Percentiles rank a stretch among this genome's conserved stretches.
Evolutionary conservation across 441 rosid species (phyloP).

Genomic region (Euphorbia celastroides): DNA sequence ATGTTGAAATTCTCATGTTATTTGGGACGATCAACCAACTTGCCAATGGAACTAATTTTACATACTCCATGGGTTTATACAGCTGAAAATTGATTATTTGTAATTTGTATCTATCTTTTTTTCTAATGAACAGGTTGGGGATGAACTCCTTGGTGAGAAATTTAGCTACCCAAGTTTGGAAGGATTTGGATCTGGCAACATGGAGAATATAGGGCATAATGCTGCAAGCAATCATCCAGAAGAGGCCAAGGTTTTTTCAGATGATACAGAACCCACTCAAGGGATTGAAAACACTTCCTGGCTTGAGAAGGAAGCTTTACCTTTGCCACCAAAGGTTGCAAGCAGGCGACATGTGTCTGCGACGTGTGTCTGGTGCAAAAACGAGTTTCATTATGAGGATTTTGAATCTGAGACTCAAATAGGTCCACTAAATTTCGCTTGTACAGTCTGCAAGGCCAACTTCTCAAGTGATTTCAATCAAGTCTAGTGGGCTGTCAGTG

Average conservation of each 20-base stretch:
- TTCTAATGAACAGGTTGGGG: constrained; percentile 33
- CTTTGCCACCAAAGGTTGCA: constrained; percentile 37
- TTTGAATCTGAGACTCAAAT: constrained; percentile 27
- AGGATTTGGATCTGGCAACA: constrained; percentile 28
- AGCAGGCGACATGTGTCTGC: constrained; percentile 26
- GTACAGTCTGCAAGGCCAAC: constrained; percentile 43
- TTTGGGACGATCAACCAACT: background rate
- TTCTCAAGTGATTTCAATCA: constrained; percentile 28
- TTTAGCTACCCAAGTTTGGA: constrained; percentile 26
- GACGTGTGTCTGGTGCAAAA: constrained; percentile 44
- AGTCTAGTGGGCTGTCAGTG: constrained; percentile 16
- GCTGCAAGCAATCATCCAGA: constrained; percentile 28
- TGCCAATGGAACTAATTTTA: too few species aligned
- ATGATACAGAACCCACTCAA: constrained; percentile 27
- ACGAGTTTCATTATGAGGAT: constrained; percentile 32
- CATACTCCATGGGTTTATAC: background rate
- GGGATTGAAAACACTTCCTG: constrained; percentile 34
- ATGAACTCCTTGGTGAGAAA: constrained; percentile 30
- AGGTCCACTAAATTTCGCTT: constrained; percentile 28
- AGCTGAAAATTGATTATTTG: constrained; percentile 6
- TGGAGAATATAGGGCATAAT: constrained; percentile 40
- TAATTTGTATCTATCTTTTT: background rate
- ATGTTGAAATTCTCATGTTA: background rate
- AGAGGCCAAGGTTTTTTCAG: constrained; percentile 25
- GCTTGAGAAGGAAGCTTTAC: constrained; percentile 46